phyloP scores from a whole-genome alignment of 352 stramenopile species.

The Peronosclerospora sorghi region DNA sequence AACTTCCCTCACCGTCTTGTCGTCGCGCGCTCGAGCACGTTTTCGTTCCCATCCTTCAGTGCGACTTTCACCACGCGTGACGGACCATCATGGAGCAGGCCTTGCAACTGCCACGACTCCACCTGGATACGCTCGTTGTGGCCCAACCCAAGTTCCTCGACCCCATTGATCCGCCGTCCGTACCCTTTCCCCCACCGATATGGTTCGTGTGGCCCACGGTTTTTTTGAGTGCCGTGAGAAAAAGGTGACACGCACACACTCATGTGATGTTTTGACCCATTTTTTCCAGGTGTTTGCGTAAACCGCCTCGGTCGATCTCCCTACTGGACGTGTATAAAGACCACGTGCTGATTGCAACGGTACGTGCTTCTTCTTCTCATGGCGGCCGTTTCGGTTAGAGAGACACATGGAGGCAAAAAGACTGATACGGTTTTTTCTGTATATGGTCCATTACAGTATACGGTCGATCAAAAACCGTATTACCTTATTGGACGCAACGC shows the following conservation, averaged over 20 bases:
- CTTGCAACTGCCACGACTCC: constrained; percentile 54
- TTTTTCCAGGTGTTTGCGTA: constrained; percentile 33
- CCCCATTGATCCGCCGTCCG: constrained; percentile 48
- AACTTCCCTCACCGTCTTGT: constrained; percentile 3
- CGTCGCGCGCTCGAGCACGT: background rate
- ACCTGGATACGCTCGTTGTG: constrained; percentile 37
- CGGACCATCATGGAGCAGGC: constrained; percentile 34
- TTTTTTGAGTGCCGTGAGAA: too few relatives aligned
- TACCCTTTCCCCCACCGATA: constrained; percentile 47
- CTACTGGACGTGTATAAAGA: constrained; percentile 77
- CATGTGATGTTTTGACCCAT: too few relatives aligned
- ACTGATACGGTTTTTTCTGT: too few relatives aligned
- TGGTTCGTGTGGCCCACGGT: constrained; percentile 38
- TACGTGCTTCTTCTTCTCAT: too few relatives aligned
- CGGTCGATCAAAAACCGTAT: constrained; percentile 62
- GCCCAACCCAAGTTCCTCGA: constrained; percentile 51
- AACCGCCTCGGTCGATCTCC: constrained; percentile 45
- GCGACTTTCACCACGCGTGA: constrained; percentile 5
- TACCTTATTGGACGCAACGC: constrained; percentile 73
- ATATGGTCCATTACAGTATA: too few relatives aligned
- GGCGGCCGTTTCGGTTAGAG: too few relatives aligned
- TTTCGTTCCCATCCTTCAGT: constrained; percentile 1
- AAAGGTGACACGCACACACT: too few relatives aligned
- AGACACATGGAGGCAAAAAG: too few relatives aligned
- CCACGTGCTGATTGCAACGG: constrained; percentile 65